phyloP scores from a whole-genome alignment of 108 stramenopile species.

The Schizochytrium sp. region DNA sequence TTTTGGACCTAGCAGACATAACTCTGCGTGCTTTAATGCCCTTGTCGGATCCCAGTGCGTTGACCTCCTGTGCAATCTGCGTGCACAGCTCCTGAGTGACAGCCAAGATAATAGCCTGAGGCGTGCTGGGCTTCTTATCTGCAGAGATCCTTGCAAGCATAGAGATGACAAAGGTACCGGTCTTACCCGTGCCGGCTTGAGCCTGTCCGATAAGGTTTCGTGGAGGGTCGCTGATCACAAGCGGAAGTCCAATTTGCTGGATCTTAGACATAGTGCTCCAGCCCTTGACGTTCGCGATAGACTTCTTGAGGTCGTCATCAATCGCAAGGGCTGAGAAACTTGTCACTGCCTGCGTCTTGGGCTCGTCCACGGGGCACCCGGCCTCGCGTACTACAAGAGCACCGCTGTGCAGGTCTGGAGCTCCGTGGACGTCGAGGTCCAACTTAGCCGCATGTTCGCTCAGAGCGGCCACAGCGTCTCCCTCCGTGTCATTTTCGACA shows the following conservation, averaged over 20 bases:
- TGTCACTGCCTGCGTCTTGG: conserved; percentile 50
- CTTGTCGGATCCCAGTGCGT: conserved; percentile 42
- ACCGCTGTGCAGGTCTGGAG: conserved; percentile 52
- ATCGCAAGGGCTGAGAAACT: conserved; percentile 54
- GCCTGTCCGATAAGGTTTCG: conserved; percentile 64
- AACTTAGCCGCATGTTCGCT: conserved; percentile 9
- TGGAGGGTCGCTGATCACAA: conserved; percentile 30
- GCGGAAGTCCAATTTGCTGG: conserved; percentile 51
- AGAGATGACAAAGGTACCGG: conserved; percentile 63
- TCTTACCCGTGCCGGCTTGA: conserved; percentile 66
- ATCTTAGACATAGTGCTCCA: conserved; percentile 59
- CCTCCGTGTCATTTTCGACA: conserved; percentile 5
- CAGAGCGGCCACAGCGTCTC: not conserved
- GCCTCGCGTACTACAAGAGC: conserved; percentile 57
- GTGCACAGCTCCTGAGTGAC: conserved; percentile 60
- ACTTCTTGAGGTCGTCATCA: conserved; percentile 58
- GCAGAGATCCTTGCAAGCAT: conserved; percentile 53
- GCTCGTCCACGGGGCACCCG: conserved; percentile 43
- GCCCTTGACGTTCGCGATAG: conserved; percentile 53
- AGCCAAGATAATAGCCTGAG: conserved; percentile 52
- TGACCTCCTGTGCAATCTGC: conserved; percentile 59
- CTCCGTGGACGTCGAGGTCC: conserved; percentile 55
- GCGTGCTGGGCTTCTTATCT: conserved; percentile 47
- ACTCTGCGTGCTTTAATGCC: conserved; percentile 44
- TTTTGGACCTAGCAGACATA: conserved; percentile 18